Percentiles rank a stretch among this genome's conserved stretches.
phyloP scores from a whole-genome alignment of 176 grass and related monocot species.

The Chloris gayana region DNA sequence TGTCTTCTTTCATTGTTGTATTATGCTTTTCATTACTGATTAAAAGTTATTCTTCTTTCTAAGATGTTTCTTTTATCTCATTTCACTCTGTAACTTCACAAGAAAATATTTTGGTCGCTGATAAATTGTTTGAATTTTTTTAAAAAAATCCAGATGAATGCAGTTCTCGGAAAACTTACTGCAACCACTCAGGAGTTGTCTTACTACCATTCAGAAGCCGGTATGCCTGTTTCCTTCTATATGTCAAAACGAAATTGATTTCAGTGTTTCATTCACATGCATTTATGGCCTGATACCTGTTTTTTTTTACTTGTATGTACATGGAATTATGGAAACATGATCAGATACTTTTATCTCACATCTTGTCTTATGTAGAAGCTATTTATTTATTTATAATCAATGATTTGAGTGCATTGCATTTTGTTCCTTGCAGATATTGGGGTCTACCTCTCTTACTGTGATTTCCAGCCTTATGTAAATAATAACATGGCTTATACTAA shows the following conservation, averaged over 20 bases:
- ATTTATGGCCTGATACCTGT: conserved; percentile 6
- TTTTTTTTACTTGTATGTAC: conserved; percentile 36
- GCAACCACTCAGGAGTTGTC: conserved; percentile 51
- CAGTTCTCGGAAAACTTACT: conserved; percentile 48
- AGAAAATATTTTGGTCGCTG: conserved; percentile 21
- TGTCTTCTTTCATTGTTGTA: conserved; percentile 26
- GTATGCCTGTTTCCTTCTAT: conserved; percentile 30
- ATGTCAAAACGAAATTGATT: conserved; percentile 29
- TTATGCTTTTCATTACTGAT: conserved; percentile 23
- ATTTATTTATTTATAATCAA: neutral
- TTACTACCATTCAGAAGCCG: conserved; percentile 61
- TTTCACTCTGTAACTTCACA: neutral
- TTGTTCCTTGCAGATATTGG: conserved; percentile 47
- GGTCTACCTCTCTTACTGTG: conserved; percentile 46
- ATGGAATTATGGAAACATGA: conserved; percentile 16
- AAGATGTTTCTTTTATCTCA: neutral
- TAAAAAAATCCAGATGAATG: conserved; percentile 51
- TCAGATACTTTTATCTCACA: neutral
- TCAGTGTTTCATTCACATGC: conserved; percentile 17
- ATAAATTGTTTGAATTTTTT: conserved; percentile 6
- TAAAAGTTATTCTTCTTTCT: neutral
- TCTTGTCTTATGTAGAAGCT: neutral
- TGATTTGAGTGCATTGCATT: conserved; percentile 29
- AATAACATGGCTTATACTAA: conserved; percentile 40
- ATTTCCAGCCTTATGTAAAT: conserved; percentile 47